Percentiles rank a stretch among this genome's conserved stretches.
Evolutionary conservation across 1,139 yeast species (phyloP).

Genomic region (Yamadazyma diddensiae): DNA sequence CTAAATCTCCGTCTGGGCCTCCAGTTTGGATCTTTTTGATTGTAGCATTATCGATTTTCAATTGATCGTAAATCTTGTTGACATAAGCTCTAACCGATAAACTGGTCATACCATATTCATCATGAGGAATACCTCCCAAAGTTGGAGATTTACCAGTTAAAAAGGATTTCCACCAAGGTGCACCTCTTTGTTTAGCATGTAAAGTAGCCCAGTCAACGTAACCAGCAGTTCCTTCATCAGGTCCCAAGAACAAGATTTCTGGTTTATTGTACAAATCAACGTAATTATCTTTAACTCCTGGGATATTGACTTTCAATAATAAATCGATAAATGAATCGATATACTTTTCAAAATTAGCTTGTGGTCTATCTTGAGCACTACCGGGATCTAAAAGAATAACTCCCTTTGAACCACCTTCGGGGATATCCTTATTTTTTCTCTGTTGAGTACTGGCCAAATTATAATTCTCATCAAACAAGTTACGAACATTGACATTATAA

Average conservation of each 20-base stretch:
- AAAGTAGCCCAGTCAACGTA: constrained; percentile 98
- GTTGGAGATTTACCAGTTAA: constrained; percentile 93
- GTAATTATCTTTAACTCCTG: constrained; percentile 79
- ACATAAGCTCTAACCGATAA: constrained; percentile 92
- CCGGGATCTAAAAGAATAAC: constrained; percentile 84
- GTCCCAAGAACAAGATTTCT: constrained; percentile 94
- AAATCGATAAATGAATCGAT: constrained; percentile 88
- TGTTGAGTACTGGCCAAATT: constrained; percentile 96
- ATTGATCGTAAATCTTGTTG: constrained; percentile 81
- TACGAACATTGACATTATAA: constrained; percentile 80
- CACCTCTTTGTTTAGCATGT: constrained; percentile 90
- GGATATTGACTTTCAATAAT: constrained; percentile 67
- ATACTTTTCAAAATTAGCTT: constrained; percentile 87
- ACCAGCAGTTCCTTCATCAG: constrained; percentile 97
- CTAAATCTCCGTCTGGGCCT: constrained; percentile 98
- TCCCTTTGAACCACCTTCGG: constrained; percentile 99
- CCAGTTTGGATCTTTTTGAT: constrained; percentile 92
- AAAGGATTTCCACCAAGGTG: constrained; percentile 99
- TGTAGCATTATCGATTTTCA: constrained; percentile 52
- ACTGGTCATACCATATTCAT: constrained; percentile 97
- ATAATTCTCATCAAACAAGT: constrained; percentile 93
- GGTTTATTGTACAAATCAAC: constrained; percentile 81
- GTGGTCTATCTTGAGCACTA: constrained; percentile 77
- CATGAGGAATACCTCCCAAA: constrained; percentile 98
- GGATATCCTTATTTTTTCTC: constrained; percentile 95